Conservation (phyloP, 306 rosid species). For the Rosa persica region DNA sequence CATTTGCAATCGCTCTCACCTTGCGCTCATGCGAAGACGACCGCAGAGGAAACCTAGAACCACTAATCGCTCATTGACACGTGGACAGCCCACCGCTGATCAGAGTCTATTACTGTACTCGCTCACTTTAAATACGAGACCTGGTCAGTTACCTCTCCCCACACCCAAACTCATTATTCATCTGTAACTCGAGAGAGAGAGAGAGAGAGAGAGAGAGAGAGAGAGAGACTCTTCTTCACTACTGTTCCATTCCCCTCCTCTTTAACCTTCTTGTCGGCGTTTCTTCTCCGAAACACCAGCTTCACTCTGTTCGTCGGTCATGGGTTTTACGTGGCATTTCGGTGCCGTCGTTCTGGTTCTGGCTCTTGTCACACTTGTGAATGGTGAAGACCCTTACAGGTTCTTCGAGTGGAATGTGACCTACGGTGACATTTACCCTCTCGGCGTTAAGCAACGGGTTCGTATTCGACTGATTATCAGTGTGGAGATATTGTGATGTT, state of each 20-base stretch:
- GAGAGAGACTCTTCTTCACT: background rate
- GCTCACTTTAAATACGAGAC: constrained; percentile 2
- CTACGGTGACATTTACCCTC: constrained; percentile 77
- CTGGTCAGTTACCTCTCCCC: background rate
- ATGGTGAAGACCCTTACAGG: constrained; percentile 64
- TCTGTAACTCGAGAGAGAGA: background rate
- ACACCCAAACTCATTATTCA: background rate
- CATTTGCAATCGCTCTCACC: background rate
- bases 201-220: no score
- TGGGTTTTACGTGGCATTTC: constrained; percentile 17
- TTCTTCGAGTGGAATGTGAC: constrained; percentile 76
- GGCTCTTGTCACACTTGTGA: constrained; percentile 8
- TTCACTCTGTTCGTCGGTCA: background rate
- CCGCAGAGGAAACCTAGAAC: background rate
- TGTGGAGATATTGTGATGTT: background rate
- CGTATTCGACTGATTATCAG: background rate
- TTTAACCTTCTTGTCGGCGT: background rate
- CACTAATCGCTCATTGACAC: background rate
- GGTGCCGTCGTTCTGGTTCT: constrained; percentile 27
- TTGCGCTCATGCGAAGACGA: background rate
- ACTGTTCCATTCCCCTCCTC: background rate
- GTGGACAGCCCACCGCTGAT: constrained; percentile 2
- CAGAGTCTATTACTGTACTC: background rate
- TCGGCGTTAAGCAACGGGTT: constrained; percentile 70
- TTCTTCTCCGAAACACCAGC: background rate